Conservation (phyloP, 177 flowering plant species). For the Telopea speciosissima region DNA sequence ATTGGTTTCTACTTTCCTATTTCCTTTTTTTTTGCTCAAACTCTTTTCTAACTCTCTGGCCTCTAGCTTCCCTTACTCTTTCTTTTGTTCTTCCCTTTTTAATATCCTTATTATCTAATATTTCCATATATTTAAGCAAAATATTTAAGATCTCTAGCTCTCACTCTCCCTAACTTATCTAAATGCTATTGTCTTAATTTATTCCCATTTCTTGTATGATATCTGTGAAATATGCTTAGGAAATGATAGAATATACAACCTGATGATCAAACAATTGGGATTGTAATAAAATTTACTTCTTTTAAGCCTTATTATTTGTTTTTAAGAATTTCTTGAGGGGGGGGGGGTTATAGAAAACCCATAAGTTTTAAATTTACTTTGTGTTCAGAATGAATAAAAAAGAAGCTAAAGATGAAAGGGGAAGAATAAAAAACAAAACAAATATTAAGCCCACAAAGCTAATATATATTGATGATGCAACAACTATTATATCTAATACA, state of each 20-base stretch:
- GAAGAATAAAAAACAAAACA: not conserved
- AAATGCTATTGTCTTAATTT: not conserved
- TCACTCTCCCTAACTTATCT: not conserved
- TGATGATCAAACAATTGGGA: not conserved
- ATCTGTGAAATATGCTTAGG: not conserved
- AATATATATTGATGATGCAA: constrained; percentile 9
- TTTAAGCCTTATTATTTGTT: not conserved
- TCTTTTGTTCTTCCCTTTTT: not conserved
- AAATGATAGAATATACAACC: not conserved
- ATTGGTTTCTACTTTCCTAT: too few species aligned
- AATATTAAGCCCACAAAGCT: not conserved
- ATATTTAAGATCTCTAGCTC: not conserved
- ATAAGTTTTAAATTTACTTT: too few species aligned
- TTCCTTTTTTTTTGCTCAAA: not conserved
- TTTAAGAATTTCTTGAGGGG: not conserved
- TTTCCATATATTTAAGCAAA: too few species aligned
- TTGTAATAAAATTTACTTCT: too few species aligned
- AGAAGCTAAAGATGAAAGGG: not conserved
- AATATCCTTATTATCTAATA: too few species aligned
- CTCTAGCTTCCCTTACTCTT: too few species aligned
- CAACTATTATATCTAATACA: not conserved
- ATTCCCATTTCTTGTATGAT: not conserved
- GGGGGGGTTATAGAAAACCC: not conserved
- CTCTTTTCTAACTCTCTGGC: too few species aligned
- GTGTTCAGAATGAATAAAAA: not conserved